These are phyloP conservation scores for Myxozyma nipponensis DNA, from an alignment of 805 yeast genomes.

Conservation along the genomic window DNA sequence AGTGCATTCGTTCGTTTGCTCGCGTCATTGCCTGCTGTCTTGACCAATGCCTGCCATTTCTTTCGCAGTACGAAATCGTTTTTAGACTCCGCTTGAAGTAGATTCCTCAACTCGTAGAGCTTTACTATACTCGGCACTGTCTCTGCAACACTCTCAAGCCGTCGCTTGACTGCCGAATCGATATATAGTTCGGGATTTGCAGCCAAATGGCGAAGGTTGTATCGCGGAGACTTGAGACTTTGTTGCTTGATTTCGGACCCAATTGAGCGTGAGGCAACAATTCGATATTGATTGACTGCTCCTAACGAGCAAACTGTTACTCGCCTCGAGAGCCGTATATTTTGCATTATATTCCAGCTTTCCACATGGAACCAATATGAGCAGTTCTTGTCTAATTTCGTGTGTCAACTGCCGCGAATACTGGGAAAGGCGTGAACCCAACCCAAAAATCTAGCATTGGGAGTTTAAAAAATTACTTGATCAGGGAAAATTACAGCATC, in stretches of 20 bases:
- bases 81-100: conserved; percentile 4
- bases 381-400: no score
- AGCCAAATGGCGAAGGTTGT: conserved; percentile 13
- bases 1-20: background rate
- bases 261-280: background rate
- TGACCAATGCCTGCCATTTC: conserved; percentile 1
- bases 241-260: background rate
- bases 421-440: background rate
- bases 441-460: background rate
- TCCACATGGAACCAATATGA: no score
- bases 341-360: background rate
- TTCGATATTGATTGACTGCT: background rate
- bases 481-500: no score
- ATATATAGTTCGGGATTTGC: conserved; percentile 13
- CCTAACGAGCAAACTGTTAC: background rate
- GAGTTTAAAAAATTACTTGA: background rate
- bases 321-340: background rate
- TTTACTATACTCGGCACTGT: conserved; percentile 12
- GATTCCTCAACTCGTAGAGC: conserved; percentile 10
- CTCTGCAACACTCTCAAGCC: conserved; percentile 15
- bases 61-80: conserved; percentile 15
- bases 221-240: background rate
- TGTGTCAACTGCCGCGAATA: no score
- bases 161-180: conserved; percentile 13
- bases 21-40: conserved; percentile 1